Evolutionary conservation across 441 rosid genomes (phyloP).

Genomic region (Populus trichocarpa): DNA sequence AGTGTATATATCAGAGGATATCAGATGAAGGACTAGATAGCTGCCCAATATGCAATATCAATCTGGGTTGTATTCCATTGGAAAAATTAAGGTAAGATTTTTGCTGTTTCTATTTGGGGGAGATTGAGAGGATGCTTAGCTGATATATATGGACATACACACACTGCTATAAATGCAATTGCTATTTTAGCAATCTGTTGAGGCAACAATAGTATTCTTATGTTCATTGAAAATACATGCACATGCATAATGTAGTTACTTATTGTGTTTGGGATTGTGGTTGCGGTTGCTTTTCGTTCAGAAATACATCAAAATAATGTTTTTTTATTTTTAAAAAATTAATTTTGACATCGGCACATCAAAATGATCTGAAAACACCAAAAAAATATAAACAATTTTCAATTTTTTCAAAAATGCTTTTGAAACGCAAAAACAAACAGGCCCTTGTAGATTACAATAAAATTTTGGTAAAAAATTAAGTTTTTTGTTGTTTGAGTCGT

Average conservation of each 20-base stretch:
- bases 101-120: background rate
- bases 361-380: too few relatives aligned
- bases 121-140: background rate
- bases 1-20: constrained; percentile 75
- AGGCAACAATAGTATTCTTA: background rate
- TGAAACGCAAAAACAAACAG: too few relatives aligned
- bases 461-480: background rate
- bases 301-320: too few relatives aligned
- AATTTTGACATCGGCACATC: too few relatives aligned
- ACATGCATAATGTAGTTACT: constrained; percentile 3
- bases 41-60: constrained; percentile 76
- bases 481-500: constrained; percentile 7
- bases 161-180: background rate
- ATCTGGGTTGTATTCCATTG: constrained; percentile 67
- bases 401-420: too few relatives aligned
- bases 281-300: too few relatives aligned
- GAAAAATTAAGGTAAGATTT: constrained; percentile 65
- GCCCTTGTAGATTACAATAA: background rate
- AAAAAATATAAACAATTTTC: too few relatives aligned
- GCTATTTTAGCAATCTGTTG: background rate
- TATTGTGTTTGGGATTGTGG: too few relatives aligned
- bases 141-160: background rate
- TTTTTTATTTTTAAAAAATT: too few relatives aligned
- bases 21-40: constrained; percentile 66
- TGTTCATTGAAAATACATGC: background rate